Evolutionary conservation across 73 alveolate species (phyloP), one percentile per base, ranked within the genome.

Genomic region (Paramecium sonneborni): DNA sequence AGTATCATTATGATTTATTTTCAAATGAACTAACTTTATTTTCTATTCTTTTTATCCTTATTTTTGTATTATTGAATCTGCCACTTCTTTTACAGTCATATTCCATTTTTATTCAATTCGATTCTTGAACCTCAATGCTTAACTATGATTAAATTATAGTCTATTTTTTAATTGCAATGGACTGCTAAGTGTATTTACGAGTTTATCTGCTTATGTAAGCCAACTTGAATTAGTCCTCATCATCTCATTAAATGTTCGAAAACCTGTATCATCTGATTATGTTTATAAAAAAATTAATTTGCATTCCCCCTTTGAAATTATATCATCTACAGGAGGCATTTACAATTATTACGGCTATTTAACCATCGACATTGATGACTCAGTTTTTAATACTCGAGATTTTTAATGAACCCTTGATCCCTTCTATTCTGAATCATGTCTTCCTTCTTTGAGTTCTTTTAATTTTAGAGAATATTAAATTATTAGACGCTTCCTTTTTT

Each of bases 201-300:
- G 14, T 79, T 79, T 79, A 26, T 38, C 44, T 39, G 90, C 90
- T 39, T 79, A 24, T 20, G 69, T 79, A 12, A 79, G 76, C 90
- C 90, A 79, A 79, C 74, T 79, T 43, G 90, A 79, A 79, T 79
- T 79, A 5, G 90, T 46, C 39, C 90, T 38, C 90, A 79, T 79
- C 90, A 79, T 79, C 44, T 79, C 90, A 79, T 26, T 79, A 44
- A 79, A 79, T 79, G 90, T 79, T 24, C 32, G 10, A 41, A 79
- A 79, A 18, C 90, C 90, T 43, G 55, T 72, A 38, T 72, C 90
- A 20, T 79, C 90, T 11, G 52, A 21, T 21, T 39, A 23, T 43
- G 76, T 20, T 44, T 79, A 44, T 10, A 79, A 24, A 30, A 79
- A 79, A 43, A 79, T 79, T 14, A 79, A 21, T 46, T 79, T 79